Base-by-base conservation (phyloP, 495 filamentous ascomycete species). In the Astrothelium macrocarpum region DNA sequence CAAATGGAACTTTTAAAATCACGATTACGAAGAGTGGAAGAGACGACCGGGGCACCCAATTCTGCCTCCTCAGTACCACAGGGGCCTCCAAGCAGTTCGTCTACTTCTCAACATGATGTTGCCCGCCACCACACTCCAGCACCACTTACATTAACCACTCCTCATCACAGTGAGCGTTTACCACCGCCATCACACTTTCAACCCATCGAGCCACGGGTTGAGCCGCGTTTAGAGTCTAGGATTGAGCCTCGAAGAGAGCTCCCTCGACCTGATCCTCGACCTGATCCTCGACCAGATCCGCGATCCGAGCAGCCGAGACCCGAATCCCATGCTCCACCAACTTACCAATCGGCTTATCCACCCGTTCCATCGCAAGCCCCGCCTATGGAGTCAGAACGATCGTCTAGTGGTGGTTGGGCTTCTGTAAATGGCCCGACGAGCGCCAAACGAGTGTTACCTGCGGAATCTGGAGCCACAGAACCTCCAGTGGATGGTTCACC, bases 1-100 rank as follows among this genome's bases (percentile, higher is more conserved):
- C 71, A 71, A 29, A 59, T 76, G 32, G 72, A 74, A 43, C 65
- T 75, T 11, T 64, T 77, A 66, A 75, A 73, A 66, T 67, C 70
- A 34, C 67, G 71, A 32, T 69, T 76, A 28, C 64, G 70, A 59
- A 66, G 71, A 1, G 63, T 76, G 16, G 75, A 77, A 62, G 72
- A 75, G 45, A 46, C 31, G n/a, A 59, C 18, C 29, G 59, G 20
- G 5, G 28, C 59, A 36, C 59, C 59, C 12, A 23, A 32, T 36
- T 59, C 53, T 46, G 62, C 26, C 32, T 20, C 67, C 46, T 25
- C 61, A 1, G 7, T 42, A 31, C 31, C 42, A 5, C 56, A 36
- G 49, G 23, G 9, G 31, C 59, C 53, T 31, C 18, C 63, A 60
- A 42, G 53, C 59, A 12, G 20, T 60, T 25, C 64, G 42, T n/a